These are phyloP conservation scores for Helotiales sp. DNA, from an alignment of 2,329 filamentous ascomycete genomes.

Conservation along the genomic window DNA sequence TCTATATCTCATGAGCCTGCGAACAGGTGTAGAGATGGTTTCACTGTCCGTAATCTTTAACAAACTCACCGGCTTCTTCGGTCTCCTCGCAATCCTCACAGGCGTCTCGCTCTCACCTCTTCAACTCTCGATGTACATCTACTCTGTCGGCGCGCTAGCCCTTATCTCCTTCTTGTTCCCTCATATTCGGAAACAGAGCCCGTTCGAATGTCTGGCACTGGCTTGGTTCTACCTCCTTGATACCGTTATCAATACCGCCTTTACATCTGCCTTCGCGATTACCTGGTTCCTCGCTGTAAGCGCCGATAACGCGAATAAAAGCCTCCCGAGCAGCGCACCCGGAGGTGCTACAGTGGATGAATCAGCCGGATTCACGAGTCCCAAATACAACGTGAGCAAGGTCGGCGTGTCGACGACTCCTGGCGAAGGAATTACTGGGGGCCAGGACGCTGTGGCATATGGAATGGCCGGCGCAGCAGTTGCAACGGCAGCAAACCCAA, in stretches of 20 bases:
- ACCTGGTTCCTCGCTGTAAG: conserved; percentile 82
- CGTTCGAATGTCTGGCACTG: conserved; percentile 79
- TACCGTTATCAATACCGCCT: conserved; percentile 78
- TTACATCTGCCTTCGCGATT: conserved; percentile 80
- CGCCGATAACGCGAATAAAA: conserved; percentile 46
- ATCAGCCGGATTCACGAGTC: conserved; percentile 68
- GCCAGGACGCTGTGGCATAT: conserved; percentile 59
- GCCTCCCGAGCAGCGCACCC: conserved; percentile 46
- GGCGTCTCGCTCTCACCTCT: conserved; percentile 82
- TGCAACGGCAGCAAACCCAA: conserved; percentile 47
- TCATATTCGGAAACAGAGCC: conserved; percentile 78
- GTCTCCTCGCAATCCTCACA: conserved; percentile 85
- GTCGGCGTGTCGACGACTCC: conserved; percentile 59
- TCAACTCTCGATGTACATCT: conserved; percentile 90
- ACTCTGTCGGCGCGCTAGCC: conserved; percentile 75
- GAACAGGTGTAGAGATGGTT: conserved; percentile 85
- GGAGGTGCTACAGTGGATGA: conserved; percentile 55
- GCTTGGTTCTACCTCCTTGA: conserved; percentile 88
- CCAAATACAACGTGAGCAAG: conserved; percentile 63
- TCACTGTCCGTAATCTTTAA: conserved; percentile 85
- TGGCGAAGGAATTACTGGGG: conserved; percentile 50
- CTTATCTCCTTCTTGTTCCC: conserved; percentile 73
- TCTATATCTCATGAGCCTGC: conserved; percentile 83
- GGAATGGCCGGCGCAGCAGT: conserved; percentile 45
- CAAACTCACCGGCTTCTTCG: conserved; percentile 90